Percentiles rank a stretch among this genome's conserved stretches.
phyloP scores from a whole-genome alignment of 495 filamentous ascomycete species.

The Aspergillus asperescens region DNA sequence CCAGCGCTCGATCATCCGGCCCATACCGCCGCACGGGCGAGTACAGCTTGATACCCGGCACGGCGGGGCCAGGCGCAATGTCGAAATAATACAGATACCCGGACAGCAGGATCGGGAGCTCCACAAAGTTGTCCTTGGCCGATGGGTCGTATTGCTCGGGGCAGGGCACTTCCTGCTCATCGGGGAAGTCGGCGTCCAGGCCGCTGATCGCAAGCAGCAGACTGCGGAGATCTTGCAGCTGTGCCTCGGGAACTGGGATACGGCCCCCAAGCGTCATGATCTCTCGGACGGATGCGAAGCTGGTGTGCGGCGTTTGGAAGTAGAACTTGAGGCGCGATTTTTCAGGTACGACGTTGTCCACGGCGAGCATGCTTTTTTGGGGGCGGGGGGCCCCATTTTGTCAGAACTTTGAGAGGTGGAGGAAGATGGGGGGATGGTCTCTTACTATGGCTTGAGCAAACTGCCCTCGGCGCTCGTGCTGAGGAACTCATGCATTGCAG shows the following conservation, averaged over 20 bases:
- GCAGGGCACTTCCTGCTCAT: neutral
- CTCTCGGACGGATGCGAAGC: neutral
- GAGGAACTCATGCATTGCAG: neutral
- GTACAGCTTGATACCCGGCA: slow-evolving; percentile 32
- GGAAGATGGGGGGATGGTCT: neutral
- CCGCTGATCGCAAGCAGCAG: slow-evolving; percentile 10
- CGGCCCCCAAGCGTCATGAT: neutral
- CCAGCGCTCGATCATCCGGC: slow-evolving; percentile 15
- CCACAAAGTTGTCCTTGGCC: neutral
- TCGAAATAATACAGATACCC: slow-evolving; percentile 10
- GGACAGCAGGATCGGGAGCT: neutral
- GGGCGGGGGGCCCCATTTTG: neutral
- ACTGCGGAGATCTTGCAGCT: slow-evolving; percentile 14
- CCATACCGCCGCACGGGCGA: slow-evolving; percentile 30
- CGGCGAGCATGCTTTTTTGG: neutral
- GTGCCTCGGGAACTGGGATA: neutral
- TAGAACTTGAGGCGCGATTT: neutral
- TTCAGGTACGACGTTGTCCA: neutral
- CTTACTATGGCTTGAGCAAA: neutral
- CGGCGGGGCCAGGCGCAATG: slow-evolving; percentile 17
- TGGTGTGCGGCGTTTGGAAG: neutral
- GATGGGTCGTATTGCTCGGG: neutral
- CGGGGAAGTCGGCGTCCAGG: slow-evolving; percentile 9
- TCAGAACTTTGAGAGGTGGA: neutral
- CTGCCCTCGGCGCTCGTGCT: neutral